Evolutionary conservation across 1,284 basidiomycete species (phyloP).

Genomic region (Termitomyces sp.): DNA sequence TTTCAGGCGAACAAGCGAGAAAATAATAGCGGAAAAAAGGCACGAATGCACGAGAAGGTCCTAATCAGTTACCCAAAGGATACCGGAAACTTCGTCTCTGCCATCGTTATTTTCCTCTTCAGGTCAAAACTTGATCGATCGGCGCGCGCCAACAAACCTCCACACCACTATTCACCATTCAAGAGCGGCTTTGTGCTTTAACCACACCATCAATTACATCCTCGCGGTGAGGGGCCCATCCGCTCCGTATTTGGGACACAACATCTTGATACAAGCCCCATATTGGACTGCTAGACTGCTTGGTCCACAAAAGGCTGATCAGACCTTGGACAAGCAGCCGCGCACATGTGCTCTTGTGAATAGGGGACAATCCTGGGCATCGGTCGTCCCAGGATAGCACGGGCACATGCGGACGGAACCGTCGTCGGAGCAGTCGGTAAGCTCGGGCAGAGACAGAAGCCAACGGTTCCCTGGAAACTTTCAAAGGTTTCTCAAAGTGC

Average conservation of each 20-base stretch:
- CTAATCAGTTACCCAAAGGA: constrained; percentile 34
- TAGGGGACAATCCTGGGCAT: constrained; percentile 1
- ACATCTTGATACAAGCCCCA: constrained; percentile 4
- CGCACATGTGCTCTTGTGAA: constrained; percentile 6
- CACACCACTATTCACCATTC: not conserved
- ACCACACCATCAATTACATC: constrained; percentile 23
- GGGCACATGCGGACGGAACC: not conserved
- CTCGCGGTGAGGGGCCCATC: constrained; percentile 19
- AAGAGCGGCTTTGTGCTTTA: constrained; percentile 12
- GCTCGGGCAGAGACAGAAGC: constrained; percentile 35
- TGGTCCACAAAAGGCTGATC: constrained; percentile 35
- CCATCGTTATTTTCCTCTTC: constrained; percentile 14
- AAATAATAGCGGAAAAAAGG: constrained; percentile 28
- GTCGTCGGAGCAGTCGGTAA: constrained; percentile 16
- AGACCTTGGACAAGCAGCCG: constrained; percentile 28
- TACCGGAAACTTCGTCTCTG: constrained; percentile 40
- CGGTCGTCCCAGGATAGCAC: not conserved
- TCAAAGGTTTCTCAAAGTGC: constrained; percentile 22
- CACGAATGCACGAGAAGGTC: constrained; percentile 9
- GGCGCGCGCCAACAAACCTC: not conserved
- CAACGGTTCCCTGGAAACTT: constrained; percentile 30
- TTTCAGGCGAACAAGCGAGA: constrained; percentile 43
- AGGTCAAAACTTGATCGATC: constrained; percentile 14
- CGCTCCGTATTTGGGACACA: constrained; percentile 1
- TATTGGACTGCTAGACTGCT: constrained; percentile 13